These are phyloP conservation scores for Cyberlindnera veronae DNA, from an alignment of 805 yeast species.

Conservation along the genomic window DNA sequence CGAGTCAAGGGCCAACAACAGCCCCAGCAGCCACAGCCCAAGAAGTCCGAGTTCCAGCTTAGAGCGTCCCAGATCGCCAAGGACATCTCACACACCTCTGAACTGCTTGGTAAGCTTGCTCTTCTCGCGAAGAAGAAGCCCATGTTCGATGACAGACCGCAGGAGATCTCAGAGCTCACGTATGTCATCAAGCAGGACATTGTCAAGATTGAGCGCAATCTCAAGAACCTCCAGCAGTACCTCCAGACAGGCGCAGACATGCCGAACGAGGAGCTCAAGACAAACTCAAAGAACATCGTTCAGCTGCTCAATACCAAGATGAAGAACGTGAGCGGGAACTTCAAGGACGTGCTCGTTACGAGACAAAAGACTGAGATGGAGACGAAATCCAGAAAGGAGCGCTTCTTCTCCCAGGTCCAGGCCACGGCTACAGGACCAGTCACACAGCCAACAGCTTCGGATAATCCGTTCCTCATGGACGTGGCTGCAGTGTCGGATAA, in stretches of 20 bases:
- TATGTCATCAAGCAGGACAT: conserved; percentile 77
- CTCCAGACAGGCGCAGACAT: conserved; percentile 38
- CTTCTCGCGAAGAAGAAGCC: conserved; percentile 84
- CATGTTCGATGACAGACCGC: conserved; percentile 88
- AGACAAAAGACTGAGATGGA: conserved; percentile 83
- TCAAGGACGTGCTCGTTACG: conserved; percentile 82
- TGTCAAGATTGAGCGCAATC: conserved; percentile 69
- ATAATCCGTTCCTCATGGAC: conserved; percentile 37
- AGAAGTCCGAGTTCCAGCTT: conserved; percentile 49
- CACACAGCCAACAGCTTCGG: conserved; percentile 23
- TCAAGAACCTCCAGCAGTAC: conserved; percentile 57
- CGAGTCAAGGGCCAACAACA: conserved; percentile 38
- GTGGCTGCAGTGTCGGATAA: conserved; percentile 11
- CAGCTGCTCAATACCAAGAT: conserved; percentile 84
- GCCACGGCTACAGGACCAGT: conserved; percentile 19
- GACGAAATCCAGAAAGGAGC: conserved; percentile 78
- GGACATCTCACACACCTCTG: conserved; percentile 85
- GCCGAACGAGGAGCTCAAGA: conserved; percentile 53
- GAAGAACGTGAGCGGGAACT: conserved; percentile 88
- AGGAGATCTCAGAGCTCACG: conserved; percentile 89
- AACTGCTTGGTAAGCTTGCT: conserved; percentile 75
- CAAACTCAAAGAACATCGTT: conserved; percentile 80
- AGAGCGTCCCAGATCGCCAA: conserved; percentile 81
- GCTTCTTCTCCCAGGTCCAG: conserved; percentile 54
- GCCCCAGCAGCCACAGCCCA: conserved; percentile 11